A percentile compares a stretch with the other conserved stretches of the same genome.
These are phyloP conservation scores for Penicillium griseofulvum DNA, from an alignment of 2,329 filamentous ascomycete species.

Conservation along the genomic window DNA sequence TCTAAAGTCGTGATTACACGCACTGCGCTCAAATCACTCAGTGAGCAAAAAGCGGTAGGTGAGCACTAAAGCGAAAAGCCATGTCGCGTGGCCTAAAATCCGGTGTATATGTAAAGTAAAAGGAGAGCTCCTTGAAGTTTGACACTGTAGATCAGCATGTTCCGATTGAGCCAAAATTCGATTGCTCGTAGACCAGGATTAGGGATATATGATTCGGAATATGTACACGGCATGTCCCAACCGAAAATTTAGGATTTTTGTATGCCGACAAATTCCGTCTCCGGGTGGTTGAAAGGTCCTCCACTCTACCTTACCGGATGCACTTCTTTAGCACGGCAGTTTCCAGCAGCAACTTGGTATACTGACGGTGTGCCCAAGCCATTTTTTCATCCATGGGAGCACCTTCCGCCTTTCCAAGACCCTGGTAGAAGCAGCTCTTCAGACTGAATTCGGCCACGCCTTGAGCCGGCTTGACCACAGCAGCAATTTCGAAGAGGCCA, in stretches of 20 bases:
- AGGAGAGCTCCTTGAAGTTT: neutral
- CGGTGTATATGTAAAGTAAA: neutral
- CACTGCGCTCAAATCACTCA: too few relatives aligned
- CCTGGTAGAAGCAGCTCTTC: conserved; percentile 64
- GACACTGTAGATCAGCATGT: neutral
- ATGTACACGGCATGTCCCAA: conserved; percentile 17
- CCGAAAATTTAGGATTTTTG: neutral
- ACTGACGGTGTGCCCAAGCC: conserved; percentile 54
- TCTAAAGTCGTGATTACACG: too few relatives aligned
- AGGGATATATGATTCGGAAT: conserved; percentile 10
- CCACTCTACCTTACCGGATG: conserved; percentile 1
- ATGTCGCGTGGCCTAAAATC: neutral
- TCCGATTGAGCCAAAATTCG: neutral
- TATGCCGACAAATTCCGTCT: neutral
- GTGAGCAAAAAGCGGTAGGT: neutral
- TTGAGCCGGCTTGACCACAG: conserved; percentile 57
- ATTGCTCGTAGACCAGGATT: conserved; percentile 9
- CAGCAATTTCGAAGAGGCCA: conserved; percentile 65
- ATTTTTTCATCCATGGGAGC: conserved; percentile 49
- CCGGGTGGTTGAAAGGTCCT: neutral
- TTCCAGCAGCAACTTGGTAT: conserved; percentile 58
- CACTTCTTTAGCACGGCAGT: conserved; percentile 43
- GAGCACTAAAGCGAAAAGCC: neutral
- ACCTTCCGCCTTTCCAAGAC: conserved; percentile 44
- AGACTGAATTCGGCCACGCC: conserved; percentile 63